Evolutionary conservation across 345 rosid species (phyloP), one percentile per base, ranked within the genome.

Genomic region (Gossypium sturtianum): DNA sequence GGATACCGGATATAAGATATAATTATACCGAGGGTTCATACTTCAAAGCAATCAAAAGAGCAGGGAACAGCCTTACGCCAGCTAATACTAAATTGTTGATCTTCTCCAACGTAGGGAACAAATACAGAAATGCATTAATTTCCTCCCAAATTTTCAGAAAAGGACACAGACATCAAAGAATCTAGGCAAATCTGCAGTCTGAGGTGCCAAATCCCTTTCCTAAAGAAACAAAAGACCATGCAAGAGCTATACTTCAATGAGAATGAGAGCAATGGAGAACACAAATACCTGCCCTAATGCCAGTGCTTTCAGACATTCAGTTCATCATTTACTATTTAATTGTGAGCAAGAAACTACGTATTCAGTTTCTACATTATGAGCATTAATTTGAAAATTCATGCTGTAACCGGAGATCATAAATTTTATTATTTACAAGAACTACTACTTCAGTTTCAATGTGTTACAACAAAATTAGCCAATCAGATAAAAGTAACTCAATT

Each of bases 191-290:
- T 34, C 17, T 47, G 44, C 73, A 48, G 29, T 52, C 74, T 51
- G 61, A 29, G 51, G 51, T 70, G 62, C 22, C 59, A 70, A 29
- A 52, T 52, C 74, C 60, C 45, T 52, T 67, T 67, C 41, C 56
- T 67, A 51, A 2, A 47, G 11, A 67, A 67, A 38, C 71, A 67
- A 67, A 2, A 67, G 41, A 47, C 56, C 34, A 22, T 67, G 56
- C 25, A 47, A 22, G 56, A 7, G 25, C 4, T 43, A 41, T 11
- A 63, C 48, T 17, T 4, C 9, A 64, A 43, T n/a, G 23, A n/a
- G 3, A 41, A 10, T 64, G 49, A 43, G 68, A 56, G 12, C 59
- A 19, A 56, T 56, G 22, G 25, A 56, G 59, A 41, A 38, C 15
- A 17, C 0, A 63, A 13, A 34, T 63, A 61, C 9, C 23, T n/a